These are phyloP conservation scores for Salix brachista DNA, from an alignment of 345 rosid species.

Conservation along the genomic window DNA sequence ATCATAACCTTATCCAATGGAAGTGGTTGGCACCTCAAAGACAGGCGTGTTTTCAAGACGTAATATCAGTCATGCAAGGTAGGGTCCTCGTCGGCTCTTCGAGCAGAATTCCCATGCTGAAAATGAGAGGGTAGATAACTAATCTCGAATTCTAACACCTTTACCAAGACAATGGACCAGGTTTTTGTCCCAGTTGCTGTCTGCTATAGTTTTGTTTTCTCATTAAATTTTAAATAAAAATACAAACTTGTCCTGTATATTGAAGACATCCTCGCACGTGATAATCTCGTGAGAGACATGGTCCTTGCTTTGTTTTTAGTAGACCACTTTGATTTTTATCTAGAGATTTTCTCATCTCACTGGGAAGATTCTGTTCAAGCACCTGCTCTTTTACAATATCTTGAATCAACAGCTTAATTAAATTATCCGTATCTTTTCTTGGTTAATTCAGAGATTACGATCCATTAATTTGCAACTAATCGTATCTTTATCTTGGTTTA, in stretches of 20 bases:
- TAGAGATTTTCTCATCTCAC: neutral
- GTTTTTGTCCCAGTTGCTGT: slow-evolving; percentile 23
- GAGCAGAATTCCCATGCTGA: neutral
- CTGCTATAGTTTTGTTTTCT: neutral
- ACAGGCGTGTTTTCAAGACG: neutral
- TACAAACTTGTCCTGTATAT: slow-evolving; percentile 17
- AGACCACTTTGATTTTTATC: slow-evolving; percentile 34
- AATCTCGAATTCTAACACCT: neutral
- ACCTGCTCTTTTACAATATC: neutral
- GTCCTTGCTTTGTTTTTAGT: slow-evolving; percentile 21
- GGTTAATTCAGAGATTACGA: neutral
- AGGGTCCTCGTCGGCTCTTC: neutral
- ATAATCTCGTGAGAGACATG: slow-evolving; percentile 34
- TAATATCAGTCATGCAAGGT: neutral
- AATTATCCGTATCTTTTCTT: neutral
- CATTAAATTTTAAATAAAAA: slow-evolving; percentile 1
- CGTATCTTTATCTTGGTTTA: slow-evolving; percentile 35
- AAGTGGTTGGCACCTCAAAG: neutral
- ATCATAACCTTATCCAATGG: neutral
- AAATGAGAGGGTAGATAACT: neutral
- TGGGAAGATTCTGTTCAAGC: neutral
- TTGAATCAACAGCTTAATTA: neutral
- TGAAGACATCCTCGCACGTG: slow-evolving; percentile 38
- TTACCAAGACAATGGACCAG: slow-evolving; percentile 15
- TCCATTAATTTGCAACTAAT: neutral